Base-by-base conservation (phyloP, 768 basidiomycete genomes). In the Paxillus rubicundulus region DNA sequence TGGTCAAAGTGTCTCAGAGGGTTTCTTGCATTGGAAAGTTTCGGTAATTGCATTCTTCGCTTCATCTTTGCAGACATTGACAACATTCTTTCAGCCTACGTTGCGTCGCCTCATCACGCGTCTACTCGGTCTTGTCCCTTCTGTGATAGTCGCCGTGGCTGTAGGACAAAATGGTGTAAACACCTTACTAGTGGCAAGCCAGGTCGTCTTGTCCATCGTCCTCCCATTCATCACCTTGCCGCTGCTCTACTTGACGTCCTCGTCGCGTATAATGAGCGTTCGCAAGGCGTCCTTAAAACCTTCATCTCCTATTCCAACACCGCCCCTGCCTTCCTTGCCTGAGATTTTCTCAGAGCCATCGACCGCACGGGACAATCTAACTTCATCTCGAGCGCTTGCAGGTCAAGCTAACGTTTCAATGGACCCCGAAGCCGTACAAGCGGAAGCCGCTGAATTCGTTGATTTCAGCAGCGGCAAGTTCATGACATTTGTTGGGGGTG, bases 1-100 rank as follows among this genome's bases (percentile, higher is more conserved):
- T 1, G 93, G 93, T 0, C 94, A 97, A 69, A 86, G 90, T 18
- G 86, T 98, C 36, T 85, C 85, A 0, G 93, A 97, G 69, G 93
- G 94, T 0, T 93, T 94, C 69, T 77, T 96, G 49, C 82, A 81
- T 47, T 96, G 92, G 92, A 79, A 82, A 42, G 80, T 92, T 33
- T 88, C 89, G 57, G 87, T 89, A 62, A 42, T 63, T 33, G 18
- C n/a, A 42, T 14, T 24, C 21, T 30, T n/a, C n/a, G 16, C 30
- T 55, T 63, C 14, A 41, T 63, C 24, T 65, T 9, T 38, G 64
- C 52, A 65, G 64, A 13, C 58, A 70, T 18, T 62, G 65, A 36
- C 66, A 71, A 61, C 62, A 6, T 39, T 38, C 16, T 33, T 3
- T 10, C 48, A 91, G 89, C 85, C 89, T 36, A 70, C 85, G 32